These are phyloP conservation scores for Yamadazyma songkhlaensis DNA, from an alignment of 1,139 yeast genomes.

Conservation along the genomic window DNA sequence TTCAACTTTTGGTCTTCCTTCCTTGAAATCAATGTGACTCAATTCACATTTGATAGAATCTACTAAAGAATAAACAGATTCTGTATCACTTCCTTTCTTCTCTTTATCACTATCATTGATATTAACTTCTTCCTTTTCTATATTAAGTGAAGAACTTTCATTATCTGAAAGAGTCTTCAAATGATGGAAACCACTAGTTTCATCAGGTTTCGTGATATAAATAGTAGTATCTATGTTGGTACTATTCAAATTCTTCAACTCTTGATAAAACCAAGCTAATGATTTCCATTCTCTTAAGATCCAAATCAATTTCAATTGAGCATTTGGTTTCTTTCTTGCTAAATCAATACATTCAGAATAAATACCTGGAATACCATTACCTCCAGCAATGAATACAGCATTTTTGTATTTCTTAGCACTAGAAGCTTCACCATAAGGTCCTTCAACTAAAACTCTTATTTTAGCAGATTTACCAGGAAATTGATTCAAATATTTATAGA, in stretches of 20 bases:
- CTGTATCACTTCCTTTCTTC: constrained; percentile 5
- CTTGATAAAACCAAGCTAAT: constrained; percentile 46
- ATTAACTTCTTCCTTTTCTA: constrained; percentile 12
- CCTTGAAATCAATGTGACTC: constrained; percentile 22
- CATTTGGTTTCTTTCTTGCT: constrained; percentile 13
- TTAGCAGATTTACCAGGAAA: constrained; percentile 23
- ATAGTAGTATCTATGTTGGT: constrained; percentile 24
- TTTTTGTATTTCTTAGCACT: constrained; percentile 26
- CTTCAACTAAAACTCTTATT: constrained; percentile 33
- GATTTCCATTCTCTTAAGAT: constrained; percentile 39
- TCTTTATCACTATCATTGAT: constrained; percentile 10
- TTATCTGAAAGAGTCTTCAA: constrained; percentile 14
- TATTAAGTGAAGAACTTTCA: constrained; percentile 9
- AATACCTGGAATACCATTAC: constrained; percentile 46
- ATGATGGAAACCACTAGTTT: constrained; percentile 11
- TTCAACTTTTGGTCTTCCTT: constrained; percentile 31
- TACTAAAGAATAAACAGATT: constrained; percentile 4
- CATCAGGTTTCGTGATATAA: constrained; percentile 18
- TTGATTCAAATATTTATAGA: constrained; percentile 24
- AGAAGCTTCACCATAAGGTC: constrained; percentile 35
- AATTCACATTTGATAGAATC: constrained; percentile 15
- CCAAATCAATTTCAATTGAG: constrained; percentile 34
- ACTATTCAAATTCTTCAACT: constrained; percentile 29
- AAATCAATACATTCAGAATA: constrained; percentile 22
- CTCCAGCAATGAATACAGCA: constrained; percentile 37